A percentile compares a stretch with the other conserved stretches of the same genome.
Conservation (phyloP, 2,329 filamentous ascomycete species). For the Emergomyces africanus region DNA sequence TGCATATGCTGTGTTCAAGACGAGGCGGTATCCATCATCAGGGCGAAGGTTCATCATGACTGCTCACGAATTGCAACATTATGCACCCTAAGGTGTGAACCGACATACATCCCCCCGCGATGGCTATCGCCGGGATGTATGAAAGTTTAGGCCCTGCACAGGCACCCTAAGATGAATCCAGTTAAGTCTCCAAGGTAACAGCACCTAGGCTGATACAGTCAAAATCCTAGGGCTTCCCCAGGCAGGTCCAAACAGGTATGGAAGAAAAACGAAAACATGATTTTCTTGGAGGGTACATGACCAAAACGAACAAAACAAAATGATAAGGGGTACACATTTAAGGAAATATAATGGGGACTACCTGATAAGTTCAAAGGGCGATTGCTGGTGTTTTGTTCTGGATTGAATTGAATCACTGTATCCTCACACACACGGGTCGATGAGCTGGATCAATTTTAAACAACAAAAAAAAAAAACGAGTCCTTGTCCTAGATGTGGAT, state of each 20-base stretch:
- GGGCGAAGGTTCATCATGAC: neutral
- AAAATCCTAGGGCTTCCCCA: neutral
- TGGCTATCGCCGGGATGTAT: constrained; percentile 19
- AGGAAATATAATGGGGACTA: constrained; percentile 29
- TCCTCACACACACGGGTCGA: constrained; percentile 1
- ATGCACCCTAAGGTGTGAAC: constrained; percentile 25
- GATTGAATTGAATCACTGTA: constrained; percentile 11
- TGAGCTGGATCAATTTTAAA: constrained; percentile 14
- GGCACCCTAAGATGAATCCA: constrained; percentile 5
- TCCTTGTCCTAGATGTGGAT: constrained; percentile 13
- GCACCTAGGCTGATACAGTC: constrained; percentile 7
- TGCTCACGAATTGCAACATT: constrained; percentile 20
- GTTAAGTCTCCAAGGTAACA: constrained; percentile 17
- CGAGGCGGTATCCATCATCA: constrained; percentile 5
- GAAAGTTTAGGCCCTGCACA: constrained; percentile 13
- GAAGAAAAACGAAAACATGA: constrained; percentile 7
- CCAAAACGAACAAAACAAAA: constrained; percentile 12
- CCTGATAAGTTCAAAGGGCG: constrained; percentile 21
- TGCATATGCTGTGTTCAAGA: constrained; percentile 8
- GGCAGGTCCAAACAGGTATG: constrained; percentile 3
- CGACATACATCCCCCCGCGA: constrained; percentile 17
- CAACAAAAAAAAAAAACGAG: constrained; percentile 17
- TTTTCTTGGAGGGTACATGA: constrained; percentile 12
- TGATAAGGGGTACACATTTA: constrained; percentile 13
- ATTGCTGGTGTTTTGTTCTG: constrained; percentile 14